Evolutionary conservation across 306 rosid genomes (phyloP).

Genomic region (Castanopsis chinensis): DNA sequence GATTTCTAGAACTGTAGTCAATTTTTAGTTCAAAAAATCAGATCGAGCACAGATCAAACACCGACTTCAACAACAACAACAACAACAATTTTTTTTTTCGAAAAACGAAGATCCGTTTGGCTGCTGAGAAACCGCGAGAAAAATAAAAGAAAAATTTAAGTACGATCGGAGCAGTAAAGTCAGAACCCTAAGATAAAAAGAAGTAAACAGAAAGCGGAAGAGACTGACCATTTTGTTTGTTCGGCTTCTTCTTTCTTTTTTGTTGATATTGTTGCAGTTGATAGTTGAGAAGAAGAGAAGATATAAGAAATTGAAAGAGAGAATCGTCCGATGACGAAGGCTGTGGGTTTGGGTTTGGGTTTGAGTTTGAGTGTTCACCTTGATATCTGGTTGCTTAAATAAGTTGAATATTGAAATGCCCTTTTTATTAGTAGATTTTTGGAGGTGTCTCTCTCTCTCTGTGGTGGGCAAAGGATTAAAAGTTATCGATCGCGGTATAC

Average conservation of each 20-base stretch:
- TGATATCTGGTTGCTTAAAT: not conserved
- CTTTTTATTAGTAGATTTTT: not conserved
- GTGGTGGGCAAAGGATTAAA: not conserved
- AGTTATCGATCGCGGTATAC: not conserved
- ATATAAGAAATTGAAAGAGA: constrained; percentile 1
- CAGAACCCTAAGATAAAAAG: not conserved
- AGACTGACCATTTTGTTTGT: constrained; percentile 23
- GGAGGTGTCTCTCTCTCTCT: not conserved
- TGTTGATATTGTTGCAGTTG: not conserved
- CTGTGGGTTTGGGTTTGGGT: too few species aligned
- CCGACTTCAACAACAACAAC: not conserved
- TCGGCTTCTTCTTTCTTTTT: not conserved
- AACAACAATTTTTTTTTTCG: not conserved
- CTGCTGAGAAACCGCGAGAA: not conserved
- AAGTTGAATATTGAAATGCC: not conserved
- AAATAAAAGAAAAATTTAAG: not conserved
- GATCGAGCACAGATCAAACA: not conserved
- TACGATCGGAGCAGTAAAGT: not conserved
- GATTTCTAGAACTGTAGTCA: not conserved
- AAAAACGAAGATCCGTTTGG: not conserved
- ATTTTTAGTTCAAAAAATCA: not conserved
- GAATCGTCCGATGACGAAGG: constrained; percentile 25
- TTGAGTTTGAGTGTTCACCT: too few species aligned
- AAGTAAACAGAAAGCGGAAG: not conserved
- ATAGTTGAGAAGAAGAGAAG: not conserved